Evolutionary conservation across 345 rosid genomes (phyloP).

Genomic region (Streptanthus diversifolius): DNA sequence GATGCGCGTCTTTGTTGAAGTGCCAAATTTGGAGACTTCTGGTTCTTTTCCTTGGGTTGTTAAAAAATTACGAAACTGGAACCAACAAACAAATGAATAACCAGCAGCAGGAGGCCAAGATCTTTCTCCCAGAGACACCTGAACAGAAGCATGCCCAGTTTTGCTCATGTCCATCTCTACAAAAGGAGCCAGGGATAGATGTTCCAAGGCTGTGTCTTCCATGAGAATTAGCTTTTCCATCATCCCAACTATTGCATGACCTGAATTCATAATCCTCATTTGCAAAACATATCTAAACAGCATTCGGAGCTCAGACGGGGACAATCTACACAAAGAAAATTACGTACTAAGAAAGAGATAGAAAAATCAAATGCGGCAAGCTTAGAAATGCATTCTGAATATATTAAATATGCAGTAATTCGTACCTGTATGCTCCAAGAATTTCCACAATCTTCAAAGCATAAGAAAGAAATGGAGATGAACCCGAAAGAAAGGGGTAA

Average conservation of each 20-base stretch:
- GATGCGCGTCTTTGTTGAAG: slow-evolving; percentile 47
- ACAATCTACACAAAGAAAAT: slow-evolving; percentile 65
- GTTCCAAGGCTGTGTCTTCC: slow-evolving; percentile 78
- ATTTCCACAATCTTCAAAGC: slow-evolving; percentile 92
- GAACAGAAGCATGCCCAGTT: slow-evolving; percentile 92
- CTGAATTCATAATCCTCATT: slow-evolving; percentile 74
- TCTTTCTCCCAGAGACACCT: slow-evolving; percentile 97
- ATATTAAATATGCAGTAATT: slow-evolving; percentile 7
- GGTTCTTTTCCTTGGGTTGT: slow-evolving; percentile 61
- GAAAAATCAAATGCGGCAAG: slow-evolving; percentile 13
- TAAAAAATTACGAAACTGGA: slow-evolving; percentile 75
- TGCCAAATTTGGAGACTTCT: slow-evolving; percentile 56
- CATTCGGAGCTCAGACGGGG: slow-evolving; percentile 81
- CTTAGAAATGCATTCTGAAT: slow-evolving; percentile 2
- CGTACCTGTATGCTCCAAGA: slow-evolving; percentile 94
- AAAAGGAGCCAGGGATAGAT: slow-evolving; percentile 89
- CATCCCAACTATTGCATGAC: slow-evolving; percentile 79
- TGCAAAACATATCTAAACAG: slow-evolving; percentile 84
- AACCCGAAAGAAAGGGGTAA: slow-evolving; percentile 78
- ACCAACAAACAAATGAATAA: slow-evolving; percentile 98
- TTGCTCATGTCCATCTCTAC: slow-evolving; percentile 96
- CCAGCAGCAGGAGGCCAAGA: slow-evolving; percentile 99
- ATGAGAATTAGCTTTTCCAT: slow-evolving; percentile 85
- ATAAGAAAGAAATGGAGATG: slow-evolving; percentile 77
- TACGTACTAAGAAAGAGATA: slow-evolving; percentile 15